Conservation (phyloP, 106 monocot genomes). For the Dendrobium huoshanense region DNA sequence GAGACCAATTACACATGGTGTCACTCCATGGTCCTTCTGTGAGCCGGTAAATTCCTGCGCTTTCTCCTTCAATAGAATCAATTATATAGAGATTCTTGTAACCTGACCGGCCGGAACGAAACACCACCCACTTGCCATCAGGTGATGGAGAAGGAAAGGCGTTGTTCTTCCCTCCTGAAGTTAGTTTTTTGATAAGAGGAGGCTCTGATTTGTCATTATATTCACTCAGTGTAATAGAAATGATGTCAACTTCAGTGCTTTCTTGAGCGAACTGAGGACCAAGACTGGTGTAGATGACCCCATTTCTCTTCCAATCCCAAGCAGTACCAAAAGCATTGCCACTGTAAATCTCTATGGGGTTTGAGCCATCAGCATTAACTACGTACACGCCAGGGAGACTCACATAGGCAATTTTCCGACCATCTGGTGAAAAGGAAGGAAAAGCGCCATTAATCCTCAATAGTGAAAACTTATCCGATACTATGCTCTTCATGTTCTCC, state of each 20-base stretch:
- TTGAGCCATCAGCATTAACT: constrained; percentile 68
- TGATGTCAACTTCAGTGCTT: constrained; percentile 58
- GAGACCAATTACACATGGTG: constrained; percentile 76
- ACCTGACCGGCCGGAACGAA: constrained; percentile 76
- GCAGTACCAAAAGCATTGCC: constrained; percentile 66
- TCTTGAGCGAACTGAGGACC: constrained; percentile 58
- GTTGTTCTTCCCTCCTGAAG: constrained; percentile 65
- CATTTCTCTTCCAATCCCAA: constrained; percentile 93
- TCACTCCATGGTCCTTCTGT: constrained; percentile 60
- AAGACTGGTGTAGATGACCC: constrained; percentile 75
- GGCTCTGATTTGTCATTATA: constrained; percentile 6
- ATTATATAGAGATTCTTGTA: constrained; percentile 94
- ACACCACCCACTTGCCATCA: constrained; percentile 90
- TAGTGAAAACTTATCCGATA: constrained; percentile 29
- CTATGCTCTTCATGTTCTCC: constrained; percentile 50
- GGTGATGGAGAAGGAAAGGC: constrained; percentile 93
- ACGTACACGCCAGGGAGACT: constrained; percentile 65
- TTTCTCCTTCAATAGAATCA: constrained; percentile 60
- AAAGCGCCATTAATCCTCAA: constrained; percentile 80
- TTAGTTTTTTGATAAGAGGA: constrained; percentile 63
- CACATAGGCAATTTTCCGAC: constrained; percentile 53
- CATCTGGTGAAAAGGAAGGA: constrained; percentile 85
- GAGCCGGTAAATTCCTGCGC: constrained; percentile 15
- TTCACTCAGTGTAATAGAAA: constrained; percentile 42
- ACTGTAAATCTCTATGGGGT: constrained; percentile 27